Evolutionary conservation across 192 early-diverging fungal species (phyloP).

Genomic region (Coemansia pectinata): DNA sequence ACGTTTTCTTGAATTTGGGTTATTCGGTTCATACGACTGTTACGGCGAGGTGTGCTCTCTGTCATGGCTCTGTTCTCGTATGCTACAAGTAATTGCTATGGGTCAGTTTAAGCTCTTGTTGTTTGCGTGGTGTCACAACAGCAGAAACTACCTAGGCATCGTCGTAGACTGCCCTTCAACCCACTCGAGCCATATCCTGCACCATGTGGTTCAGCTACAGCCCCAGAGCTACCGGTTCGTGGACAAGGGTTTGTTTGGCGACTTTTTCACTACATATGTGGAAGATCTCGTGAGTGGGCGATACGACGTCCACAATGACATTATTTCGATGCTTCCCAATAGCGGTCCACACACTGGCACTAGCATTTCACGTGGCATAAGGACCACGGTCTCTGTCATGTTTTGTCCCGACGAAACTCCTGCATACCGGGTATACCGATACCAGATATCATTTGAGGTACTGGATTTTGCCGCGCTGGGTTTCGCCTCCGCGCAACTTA

Average conservation of each 20-base stretch:
- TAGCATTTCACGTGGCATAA: constrained; percentile 30
- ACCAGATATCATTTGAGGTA: constrained; percentile 45
- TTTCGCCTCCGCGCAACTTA: constrained; percentile 26
- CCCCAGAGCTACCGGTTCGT: constrained; percentile 33
- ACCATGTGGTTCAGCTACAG: constrained; percentile 51
- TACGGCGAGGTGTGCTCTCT: constrained; percentile 48
- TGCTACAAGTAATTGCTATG: constrained; percentile 44
- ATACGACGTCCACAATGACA: constrained; percentile 19
- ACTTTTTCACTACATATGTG: constrained; percentile 34
- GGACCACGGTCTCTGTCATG: constrained; percentile 43
- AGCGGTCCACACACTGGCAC: constrained; percentile 25
- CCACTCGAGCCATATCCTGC: constrained; percentile 8
- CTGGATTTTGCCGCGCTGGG: constrained; percentile 20
- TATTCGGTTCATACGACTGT: constrained; percentile 51
- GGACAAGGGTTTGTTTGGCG: constrained; percentile 45
- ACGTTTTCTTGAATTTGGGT: constrained; percentile 21
- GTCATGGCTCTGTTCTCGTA: constrained; percentile 43
- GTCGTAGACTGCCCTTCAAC: constrained; percentile 28
- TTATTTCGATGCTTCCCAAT: constrained; percentile 48
- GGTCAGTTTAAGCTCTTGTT: constrained; percentile 29
- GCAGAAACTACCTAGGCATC: constrained; percentile 42
- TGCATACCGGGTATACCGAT: constrained; percentile 33
- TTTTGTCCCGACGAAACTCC: constrained; percentile 47
- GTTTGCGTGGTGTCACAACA: constrained; percentile 46
- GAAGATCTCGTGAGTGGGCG: constrained; percentile 24